Conservation (phyloP, 441 rosid genomes). For the Isatis lusitanica region DNA sequence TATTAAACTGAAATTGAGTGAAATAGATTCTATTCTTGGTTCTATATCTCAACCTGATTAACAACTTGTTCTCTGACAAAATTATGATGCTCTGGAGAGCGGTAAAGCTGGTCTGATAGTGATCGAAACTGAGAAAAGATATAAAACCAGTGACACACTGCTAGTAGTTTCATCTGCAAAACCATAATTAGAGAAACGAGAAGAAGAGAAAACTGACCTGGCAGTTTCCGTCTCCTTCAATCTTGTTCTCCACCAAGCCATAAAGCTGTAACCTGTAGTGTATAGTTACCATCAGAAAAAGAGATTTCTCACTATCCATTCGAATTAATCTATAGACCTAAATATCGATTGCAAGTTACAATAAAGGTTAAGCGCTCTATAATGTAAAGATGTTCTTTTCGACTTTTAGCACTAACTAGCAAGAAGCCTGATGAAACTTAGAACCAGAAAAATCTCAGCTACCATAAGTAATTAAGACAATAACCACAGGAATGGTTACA, state of each 20-base stretch:
- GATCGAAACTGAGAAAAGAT: constrained; percentile 74
- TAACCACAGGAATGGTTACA: not conserved
- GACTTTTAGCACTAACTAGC: not conserved
- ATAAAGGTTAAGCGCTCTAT: not conserved
- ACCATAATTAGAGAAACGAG: not conserved
- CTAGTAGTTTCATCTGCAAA: constrained; percentile 10
- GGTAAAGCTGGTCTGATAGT: constrained; percentile 87
- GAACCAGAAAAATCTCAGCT: not conserved
- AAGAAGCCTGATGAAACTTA: not conserved
- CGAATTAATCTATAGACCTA: not conserved
- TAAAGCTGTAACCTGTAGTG: constrained; percentile 61
- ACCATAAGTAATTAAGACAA: not conserved
- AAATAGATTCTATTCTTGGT: not conserved
- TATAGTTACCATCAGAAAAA: constrained; percentile 1
- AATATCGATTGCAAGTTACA: too few relatives aligned
- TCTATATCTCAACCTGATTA: constrained; percentile 52
- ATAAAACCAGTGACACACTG: constrained; percentile 25
- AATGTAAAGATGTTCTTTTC: not conserved
- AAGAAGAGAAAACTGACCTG: constrained; percentile 55
- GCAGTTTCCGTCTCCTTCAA: constrained; percentile 96
- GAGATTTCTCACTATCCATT: constrained; percentile 3
- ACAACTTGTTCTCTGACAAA: constrained; percentile 72
- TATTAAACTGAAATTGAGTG: not conserved
- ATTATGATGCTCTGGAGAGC: constrained; percentile 74
- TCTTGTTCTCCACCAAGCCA: constrained; percentile 72